phyloP scores from a whole-genome alignment of 208 protist genomes.

The Acanthamoeba castellanii region DNA sequence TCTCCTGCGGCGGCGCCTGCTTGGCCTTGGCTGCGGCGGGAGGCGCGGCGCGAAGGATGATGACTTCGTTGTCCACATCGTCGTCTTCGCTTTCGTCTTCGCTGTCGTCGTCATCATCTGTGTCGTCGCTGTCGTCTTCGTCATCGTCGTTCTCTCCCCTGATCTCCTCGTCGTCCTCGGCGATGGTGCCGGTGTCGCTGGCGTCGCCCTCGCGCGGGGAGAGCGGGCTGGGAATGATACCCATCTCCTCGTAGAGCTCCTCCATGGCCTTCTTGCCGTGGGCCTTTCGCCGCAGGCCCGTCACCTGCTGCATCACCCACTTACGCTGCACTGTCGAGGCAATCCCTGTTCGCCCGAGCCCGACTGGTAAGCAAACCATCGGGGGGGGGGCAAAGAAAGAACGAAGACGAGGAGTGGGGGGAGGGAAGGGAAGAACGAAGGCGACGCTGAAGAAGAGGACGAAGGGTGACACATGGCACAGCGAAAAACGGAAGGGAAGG shows the following conservation, averaged over 20 bases:
- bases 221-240: neutral
- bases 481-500: neutral
- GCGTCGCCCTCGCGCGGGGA: neutral
- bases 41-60: neutral
- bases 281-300: neutral
- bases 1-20: slow-evolving; percentile 9
- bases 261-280: slow-evolving; percentile 50
- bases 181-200: slow-evolving; percentile 4
- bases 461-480: neutral
- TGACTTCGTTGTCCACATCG: neutral
- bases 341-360: neutral
- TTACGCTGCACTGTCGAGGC: neutral
- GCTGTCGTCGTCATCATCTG: neutral
- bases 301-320: slow-evolving; percentile 36
- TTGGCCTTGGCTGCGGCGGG: neutral
- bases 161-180: slow-evolving; percentile 30
- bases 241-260: slow-evolving; percentile 49
- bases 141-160: neutral
- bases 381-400: neutral
- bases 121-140: neutral
- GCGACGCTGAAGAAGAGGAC: neutral
- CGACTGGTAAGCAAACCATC: neutral
- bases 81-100: neutral
- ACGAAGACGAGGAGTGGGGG: neutral
- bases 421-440: neutral